These are phyloP conservation scores for Lanzia echinophila DNA, from an alignment of 2,329 filamentous ascomycete species.

Conservation along the genomic window DNA sequence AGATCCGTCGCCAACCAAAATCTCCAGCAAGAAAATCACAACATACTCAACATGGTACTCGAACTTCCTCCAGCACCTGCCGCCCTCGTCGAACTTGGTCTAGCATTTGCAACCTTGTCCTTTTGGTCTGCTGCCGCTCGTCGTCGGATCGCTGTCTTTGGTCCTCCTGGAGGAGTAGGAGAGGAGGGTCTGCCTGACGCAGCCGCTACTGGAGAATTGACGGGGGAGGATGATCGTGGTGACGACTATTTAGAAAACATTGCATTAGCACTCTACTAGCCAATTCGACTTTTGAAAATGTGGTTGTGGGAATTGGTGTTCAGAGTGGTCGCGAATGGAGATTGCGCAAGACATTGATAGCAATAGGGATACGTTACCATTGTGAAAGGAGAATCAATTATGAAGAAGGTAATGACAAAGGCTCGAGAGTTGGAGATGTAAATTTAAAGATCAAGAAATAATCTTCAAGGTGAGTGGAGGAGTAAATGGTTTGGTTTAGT, in stretches of 20 bases:
- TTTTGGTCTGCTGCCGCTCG: conserved; percentile 95
- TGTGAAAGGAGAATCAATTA: neutral
- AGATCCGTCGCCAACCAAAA: neutral
- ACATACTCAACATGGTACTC: conserved; percentile 95
- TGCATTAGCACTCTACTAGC: too few species aligned
- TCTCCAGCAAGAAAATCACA: conserved; percentile 5
- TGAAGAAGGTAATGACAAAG: neutral
- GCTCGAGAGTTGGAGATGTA: neutral
- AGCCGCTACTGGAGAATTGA: conserved; percentile 40
- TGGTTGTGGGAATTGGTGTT: too few species aligned
- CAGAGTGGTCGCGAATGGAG: too few species aligned
- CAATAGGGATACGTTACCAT: conserved; percentile 1
- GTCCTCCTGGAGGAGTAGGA: conserved; percentile 83
- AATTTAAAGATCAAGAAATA: too few species aligned
- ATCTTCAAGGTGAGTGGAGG: too few species aligned
- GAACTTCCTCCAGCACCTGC: conserved; percentile 93
- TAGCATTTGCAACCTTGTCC: conserved; percentile 90
- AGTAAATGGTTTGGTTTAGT: neutral
- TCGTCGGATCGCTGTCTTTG: conserved; percentile 90
- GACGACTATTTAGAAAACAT: conserved; percentile 28
- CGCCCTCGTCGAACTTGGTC: conserved; percentile 85
- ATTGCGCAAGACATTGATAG: neutral
- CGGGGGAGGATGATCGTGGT: conserved; percentile 47
- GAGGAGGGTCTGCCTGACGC: conserved; percentile 67
- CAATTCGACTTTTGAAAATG: too few species aligned